Conservation (phyloP, 495 filamentous ascomycete species). For the Hypoxylon perforatum region DNA sequence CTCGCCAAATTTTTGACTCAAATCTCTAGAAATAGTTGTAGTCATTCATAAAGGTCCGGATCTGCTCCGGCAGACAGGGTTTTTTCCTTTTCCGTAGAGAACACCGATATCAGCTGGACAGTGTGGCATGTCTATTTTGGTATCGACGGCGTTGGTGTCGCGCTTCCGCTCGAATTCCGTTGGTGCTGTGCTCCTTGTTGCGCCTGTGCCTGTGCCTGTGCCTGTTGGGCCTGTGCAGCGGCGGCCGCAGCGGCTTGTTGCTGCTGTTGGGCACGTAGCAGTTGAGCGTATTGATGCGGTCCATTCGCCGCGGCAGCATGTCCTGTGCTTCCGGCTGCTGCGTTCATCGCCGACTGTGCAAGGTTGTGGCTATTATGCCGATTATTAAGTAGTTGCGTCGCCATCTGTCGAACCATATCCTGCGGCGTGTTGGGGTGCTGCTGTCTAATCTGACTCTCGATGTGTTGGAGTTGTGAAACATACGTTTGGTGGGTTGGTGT, state of each 20-base stretch:
- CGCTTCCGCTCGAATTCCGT: conserved; percentile 56
- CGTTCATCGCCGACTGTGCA: conserved; percentile 72
- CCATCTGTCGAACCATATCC: conserved; percentile 47
- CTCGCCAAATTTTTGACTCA: too few relatives aligned
- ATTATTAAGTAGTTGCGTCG: conserved; percentile 36
- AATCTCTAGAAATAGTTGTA: too few relatives aligned
- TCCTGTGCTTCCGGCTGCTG: conserved; percentile 65
- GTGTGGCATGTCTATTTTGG: conserved; percentile 26
- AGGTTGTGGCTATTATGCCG: conserved; percentile 51
- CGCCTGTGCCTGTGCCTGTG: conserved; percentile 39
- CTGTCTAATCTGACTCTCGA: conserved; percentile 51
- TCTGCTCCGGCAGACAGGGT: too few relatives aligned
- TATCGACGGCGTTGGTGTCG: conserved; percentile 51
- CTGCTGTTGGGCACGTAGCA: conserved; percentile 76
- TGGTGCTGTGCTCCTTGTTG: conserved; percentile 49
- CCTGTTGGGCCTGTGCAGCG: conserved; percentile 39
- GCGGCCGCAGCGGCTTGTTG: conserved; percentile 47
- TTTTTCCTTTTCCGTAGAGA: too few relatives aligned
- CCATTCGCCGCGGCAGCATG: conserved; percentile 50
- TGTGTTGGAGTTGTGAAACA: conserved; percentile 56
- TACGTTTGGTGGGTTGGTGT: conserved; percentile 45
- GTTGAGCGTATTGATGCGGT: conserved; percentile 78
- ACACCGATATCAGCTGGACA: too few relatives aligned
- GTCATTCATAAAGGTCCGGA: too few relatives aligned
- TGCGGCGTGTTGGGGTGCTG: conserved; percentile 50